Evolutionary conservation across 2,329 filamentous ascomycete genomes (phyloP).

Genomic region (Rasamsonia emersonii): DNA sequence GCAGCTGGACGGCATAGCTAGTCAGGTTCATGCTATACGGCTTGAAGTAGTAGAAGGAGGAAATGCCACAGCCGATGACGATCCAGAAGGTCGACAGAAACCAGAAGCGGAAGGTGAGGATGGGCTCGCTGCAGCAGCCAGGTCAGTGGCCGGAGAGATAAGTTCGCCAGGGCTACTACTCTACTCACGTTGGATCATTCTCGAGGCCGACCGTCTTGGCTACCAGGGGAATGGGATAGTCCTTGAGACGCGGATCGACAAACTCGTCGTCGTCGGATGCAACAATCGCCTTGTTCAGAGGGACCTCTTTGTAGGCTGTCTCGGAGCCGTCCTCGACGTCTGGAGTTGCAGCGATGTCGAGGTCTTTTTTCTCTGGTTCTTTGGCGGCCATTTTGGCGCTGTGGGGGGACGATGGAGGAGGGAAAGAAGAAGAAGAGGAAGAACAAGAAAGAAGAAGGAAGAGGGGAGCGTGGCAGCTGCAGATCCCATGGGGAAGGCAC

Average conservation of each 20-base stretch:
- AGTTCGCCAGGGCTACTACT: neutral
- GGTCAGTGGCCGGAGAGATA: neutral
- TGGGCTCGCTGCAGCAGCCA: slow-evolving; percentile 1
- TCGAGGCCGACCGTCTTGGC: slow-evolving; percentile 3
- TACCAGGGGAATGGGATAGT: slow-evolving; percentile 2
- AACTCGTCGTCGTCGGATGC: slow-evolving; percentile 1
- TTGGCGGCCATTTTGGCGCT: too few species aligned
- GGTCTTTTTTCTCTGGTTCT: too few species aligned
- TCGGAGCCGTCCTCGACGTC: too few species aligned
- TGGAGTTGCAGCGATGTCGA: too few species aligned
- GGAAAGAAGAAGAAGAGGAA: too few species aligned
- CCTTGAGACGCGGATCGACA: slow-evolving; percentile 1
- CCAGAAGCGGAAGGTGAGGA: slow-evolving; percentile 2
- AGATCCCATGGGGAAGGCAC: too few species aligned
- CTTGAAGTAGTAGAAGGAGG: slow-evolving; percentile 4
- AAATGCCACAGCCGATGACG: slow-evolving; percentile 1
- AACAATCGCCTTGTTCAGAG: slow-evolving; percentile 2
- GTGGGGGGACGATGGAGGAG: too few species aligned
- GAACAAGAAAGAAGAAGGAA: too few species aligned
- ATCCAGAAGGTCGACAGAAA: slow-evolving; percentile 2
- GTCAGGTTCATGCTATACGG: slow-evolving; percentile 1
- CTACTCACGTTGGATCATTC: slow-evolving; percentile 4
- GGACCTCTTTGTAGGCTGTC: slow-evolving; percentile 1
- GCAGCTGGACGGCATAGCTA: slow-evolving; percentile 4
- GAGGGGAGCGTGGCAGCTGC: too few species aligned